Percentiles rank a stretch among this genome's conserved stretches.
These are phyloP conservation scores for Colletotrichum sidae DNA, from an alignment of 2,329 filamentous ascomycete species.

Conservation along the genomic window DNA sequence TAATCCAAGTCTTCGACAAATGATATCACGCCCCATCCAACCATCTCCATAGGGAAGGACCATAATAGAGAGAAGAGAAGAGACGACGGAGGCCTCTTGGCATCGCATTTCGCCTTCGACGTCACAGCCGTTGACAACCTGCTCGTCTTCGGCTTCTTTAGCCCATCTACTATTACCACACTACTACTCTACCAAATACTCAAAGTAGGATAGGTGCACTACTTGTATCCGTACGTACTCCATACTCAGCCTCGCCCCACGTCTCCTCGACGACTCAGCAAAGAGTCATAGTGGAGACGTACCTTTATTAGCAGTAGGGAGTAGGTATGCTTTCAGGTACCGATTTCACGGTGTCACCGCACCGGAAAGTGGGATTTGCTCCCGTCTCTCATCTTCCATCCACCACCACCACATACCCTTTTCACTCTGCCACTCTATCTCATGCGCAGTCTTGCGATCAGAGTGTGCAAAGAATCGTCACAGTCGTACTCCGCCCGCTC, in stretches of 20 bases:
- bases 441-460: too few species aligned
- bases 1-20: background rate
- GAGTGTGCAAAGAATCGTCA: too few species aligned
- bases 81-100: slow-evolving; percentile 22
- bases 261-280: background rate
- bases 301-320: too few species aligned
- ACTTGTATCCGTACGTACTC: too few species aligned
- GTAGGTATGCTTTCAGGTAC: too few species aligned
- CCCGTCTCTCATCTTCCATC: background rate
- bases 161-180: too few species aligned
- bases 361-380: slow-evolving; percentile 18
- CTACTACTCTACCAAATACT: too few species aligned
- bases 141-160: too few species aligned
- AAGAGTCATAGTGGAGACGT: slow-evolving; percentile 21
- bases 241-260: background rate
- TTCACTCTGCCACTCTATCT: background rate
- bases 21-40: slow-evolving; percentile 34
- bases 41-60: slow-evolving; percentile 4
- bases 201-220: too few species aligned
- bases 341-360: background rate
- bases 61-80: background rate
- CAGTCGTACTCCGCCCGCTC: slow-evolving; percentile 14
- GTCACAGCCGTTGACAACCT: too few species aligned
- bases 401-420: background rate
- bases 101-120: slow-evolving; percentile 5